Evolutionary conservation across 2,329 filamentous ascomycete genomes (phyloP), one percentile per base, ranked within the genome.

Genomic region (Diplodia mutila): DNA sequence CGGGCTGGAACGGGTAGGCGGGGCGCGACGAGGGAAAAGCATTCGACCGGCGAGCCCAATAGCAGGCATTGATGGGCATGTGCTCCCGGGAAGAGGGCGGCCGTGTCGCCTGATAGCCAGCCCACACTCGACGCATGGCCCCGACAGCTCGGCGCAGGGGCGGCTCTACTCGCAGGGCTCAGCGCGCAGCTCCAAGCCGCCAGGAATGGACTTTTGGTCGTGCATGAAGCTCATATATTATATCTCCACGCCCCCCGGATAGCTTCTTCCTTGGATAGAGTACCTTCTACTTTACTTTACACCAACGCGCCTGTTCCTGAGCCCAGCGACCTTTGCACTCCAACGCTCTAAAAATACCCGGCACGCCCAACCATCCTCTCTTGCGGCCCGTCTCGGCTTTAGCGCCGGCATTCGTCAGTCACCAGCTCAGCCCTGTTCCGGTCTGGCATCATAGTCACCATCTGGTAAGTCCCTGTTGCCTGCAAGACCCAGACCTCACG

Each of bases 391-490:
- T 63, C 59, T 63, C 59, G 42, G 59, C 46, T 63, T 25, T 63
- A 63, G 59, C 46, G 59, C n/a, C 57, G 27, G 46, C 42, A 49
- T 25, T 63, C 59, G 59, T 51, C 42, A 63, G 39, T 61, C 55
- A 61, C 57, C 37, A 61, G 25, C 46, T 63, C 59, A 63, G 59
- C 59, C 59, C 46, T 63, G 59, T 37, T 51, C n/a, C 46, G 27
- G 27, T 51, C 59, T 61, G 39, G 21, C 55, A 59, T 46, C 55
- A 59, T 29, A 59, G 54, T 59, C 54, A 42, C 54, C 37, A 23
- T 6, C 37, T 42, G 34, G 59, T 63, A 51, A 11, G 59, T 63
- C 59, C 59, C 42, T 63, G 59, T 51, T 63, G 59, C 59, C 59
- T 63, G 59, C 5, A 25, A 34, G 18, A 37, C 59, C 59, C 42